These are phyloP conservation scores for Mycena pura DNA, from an alignment of 768 basidiomycete genomes.

Conservation along the genomic window DNA sequence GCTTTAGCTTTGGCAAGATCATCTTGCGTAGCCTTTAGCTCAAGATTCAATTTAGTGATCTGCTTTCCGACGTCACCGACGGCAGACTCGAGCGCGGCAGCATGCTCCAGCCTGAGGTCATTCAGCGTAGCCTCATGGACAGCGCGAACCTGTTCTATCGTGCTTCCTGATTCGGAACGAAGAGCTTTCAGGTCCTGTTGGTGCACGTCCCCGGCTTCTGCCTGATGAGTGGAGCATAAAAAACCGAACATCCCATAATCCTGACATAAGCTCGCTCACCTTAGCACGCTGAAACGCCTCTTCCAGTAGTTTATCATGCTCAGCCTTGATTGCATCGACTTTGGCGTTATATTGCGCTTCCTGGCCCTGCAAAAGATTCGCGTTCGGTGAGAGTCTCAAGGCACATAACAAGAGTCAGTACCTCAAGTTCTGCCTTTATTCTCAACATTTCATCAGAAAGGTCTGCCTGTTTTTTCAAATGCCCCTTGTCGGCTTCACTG, in stretches of 20 bases:
- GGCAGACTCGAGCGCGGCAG: conserved; percentile 63
- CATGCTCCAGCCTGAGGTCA: conserved; percentile 68
- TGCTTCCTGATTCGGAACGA: conserved; percentile 67
- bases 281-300: conserved; percentile 83
- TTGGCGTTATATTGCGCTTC: conserved; percentile 72
- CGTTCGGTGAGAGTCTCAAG: neutral
- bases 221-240: conserved; percentile 46
- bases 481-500: conserved; percentile 57
- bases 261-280: conserved; percentile 50
- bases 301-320: conserved; percentile 65
- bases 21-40: conserved; percentile 85
- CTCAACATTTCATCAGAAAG: conserved; percentile 61
- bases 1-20: conserved; percentile 81
- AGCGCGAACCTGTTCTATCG: conserved; percentile 71
- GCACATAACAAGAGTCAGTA: conserved; percentile 37
- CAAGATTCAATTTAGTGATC: conserved; percentile 64
- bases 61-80: conserved; percentile 66
- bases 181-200: conserved; percentile 73
- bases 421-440: conserved; percentile 70
- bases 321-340: conserved; percentile 68
- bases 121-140: conserved; percentile 68
- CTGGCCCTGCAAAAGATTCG: conserved; percentile 56
- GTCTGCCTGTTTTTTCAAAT: conserved; percentile 56
- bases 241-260: conserved; percentile 2
- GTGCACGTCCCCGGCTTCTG: conserved; percentile 74